Evolutionary conservation across 495 filamentous ascomycete genomes (phyloP), one percentile per base, ranked within the genome.

Genomic region (Penicillium cataractarum): DNA sequence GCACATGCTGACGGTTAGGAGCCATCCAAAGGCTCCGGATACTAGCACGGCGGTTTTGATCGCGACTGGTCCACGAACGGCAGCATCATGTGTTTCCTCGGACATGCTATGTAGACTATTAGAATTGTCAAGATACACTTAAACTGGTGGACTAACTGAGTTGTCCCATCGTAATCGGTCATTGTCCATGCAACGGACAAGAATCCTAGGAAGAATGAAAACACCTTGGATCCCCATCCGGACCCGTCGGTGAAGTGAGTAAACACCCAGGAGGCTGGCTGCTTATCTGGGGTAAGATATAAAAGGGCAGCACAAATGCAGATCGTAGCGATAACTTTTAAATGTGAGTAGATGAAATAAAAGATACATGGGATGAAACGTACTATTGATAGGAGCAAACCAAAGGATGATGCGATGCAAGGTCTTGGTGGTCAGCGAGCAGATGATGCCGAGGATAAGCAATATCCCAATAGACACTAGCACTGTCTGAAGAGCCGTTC

Each of bases 111-210:
- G 13, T 26, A 15, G 3, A 22, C 0, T 12, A 24, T 60, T 22
- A 60, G 49, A n/a, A 7, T 37, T 42, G 26, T 7, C 9, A 4
- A 49, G 40, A 35, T 10, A 58, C 49, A 56, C 37, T 35, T 51
- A 13, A 29, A 27, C 39, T 6, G 24, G 10, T 17, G 26, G 33
- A 68, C 80, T 71, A 67, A 87, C 84, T 91, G 88, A 17, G 88
- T 90, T 0, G 88, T 91, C 29, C 86, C 88, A 66, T 90, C 88
- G 63, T 91, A 91, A 66, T 91, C 88, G 17, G 88, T 91, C 88
- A 91, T 90, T 12, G 85, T 88, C 88, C 88, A 91, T 15, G 89
- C 86, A 2, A 91, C 89, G 5, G 87, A 88, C 13, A 91, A 76
- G 66, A 91, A 91, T 7, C 87, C 87, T 26, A 90, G 75, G 26